Percentiles rank a stretch among this genome's conserved stretches.
These are phyloP conservation scores for Hemisphaericaspora lyxosophila DNA, from an alignment of 1,139 yeast genomes.

Conservation along the genomic window DNA sequence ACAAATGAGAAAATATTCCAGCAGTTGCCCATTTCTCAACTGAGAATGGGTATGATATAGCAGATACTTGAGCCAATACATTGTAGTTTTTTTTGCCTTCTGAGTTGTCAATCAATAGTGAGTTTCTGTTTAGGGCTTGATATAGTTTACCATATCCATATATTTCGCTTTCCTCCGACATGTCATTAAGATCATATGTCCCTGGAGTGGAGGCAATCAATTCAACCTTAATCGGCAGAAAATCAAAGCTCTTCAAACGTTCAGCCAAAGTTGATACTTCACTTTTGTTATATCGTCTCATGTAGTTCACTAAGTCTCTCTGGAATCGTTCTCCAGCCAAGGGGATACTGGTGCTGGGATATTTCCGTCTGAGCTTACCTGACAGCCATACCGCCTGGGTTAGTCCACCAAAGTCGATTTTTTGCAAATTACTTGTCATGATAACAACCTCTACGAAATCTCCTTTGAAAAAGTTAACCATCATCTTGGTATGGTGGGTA, in stretches of 20 bases:
- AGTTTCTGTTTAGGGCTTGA: constrained; percentile 35
- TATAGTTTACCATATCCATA: constrained; percentile 57
- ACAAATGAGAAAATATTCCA: constrained; percentile 56
- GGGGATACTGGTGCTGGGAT: constrained; percentile 4
- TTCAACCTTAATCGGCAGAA: constrained; percentile 47
- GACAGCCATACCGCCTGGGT: constrained; percentile 70
- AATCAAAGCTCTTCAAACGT: constrained; percentile 37
- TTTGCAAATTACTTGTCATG: constrained; percentile 60
- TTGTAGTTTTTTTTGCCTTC: constrained; percentile 22
- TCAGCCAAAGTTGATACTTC: constrained; percentile 28
- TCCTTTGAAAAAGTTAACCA: constrained; percentile 53
- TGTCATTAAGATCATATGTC: constrained; percentile 17
- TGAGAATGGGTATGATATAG: constrained; percentile 57
- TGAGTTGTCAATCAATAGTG: constrained; percentile 25
- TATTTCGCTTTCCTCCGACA: constrained; percentile 17
- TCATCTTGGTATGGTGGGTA: constrained; percentile 68
- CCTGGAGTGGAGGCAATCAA: constrained; percentile 63
- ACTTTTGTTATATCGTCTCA: constrained; percentile 38
- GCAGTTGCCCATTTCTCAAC: constrained; percentile 29
- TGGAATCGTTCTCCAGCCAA: constrained; percentile 24
- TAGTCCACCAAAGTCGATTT: constrained; percentile 52
- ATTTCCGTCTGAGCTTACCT: constrained; percentile 36
- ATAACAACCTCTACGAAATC: constrained; percentile 49
- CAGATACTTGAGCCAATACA: constrained; percentile 55
- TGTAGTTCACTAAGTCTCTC: constrained; percentile 41